A percentile compares a stretch with the other conserved stretches of the same genome.
Conservation (phyloP, 495 filamentous ascomycete species). For the Cercophora scortea region DNA sequence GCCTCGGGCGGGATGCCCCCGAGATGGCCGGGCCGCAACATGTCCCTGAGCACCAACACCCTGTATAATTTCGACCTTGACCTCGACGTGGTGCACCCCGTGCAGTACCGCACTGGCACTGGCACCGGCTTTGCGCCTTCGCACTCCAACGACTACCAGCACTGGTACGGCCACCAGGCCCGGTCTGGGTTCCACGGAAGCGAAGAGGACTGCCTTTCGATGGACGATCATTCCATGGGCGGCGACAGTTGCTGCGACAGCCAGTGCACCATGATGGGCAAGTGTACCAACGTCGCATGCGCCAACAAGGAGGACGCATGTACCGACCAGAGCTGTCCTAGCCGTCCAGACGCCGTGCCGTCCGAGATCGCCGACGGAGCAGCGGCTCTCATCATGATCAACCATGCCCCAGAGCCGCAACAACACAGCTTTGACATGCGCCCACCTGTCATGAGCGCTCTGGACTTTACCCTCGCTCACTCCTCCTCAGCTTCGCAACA, state of each 20-base stretch:
- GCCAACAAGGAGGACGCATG: slow-evolving; percentile 25
- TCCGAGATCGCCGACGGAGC: slow-evolving; percentile 22
- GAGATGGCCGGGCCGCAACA: slow-evolving; percentile 8
- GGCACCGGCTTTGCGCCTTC: neutral
- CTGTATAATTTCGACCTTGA: slow-evolving; percentile 3
- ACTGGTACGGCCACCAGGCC: slow-evolving; percentile 6
- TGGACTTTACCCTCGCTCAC: slow-evolving; percentile 11
- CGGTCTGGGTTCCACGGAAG: slow-evolving; percentile 5
- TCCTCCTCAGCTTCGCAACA: slow-evolving; percentile 1
- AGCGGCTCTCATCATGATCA: slow-evolving; percentile 28
- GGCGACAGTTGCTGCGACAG: slow-evolving; percentile 25
- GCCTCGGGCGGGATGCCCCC: slow-evolving; percentile 4
- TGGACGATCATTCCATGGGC: slow-evolving; percentile 14
- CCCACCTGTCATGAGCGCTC: slow-evolving; percentile 4
- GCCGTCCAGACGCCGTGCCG: slow-evolving; percentile 6
- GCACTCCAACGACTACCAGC: slow-evolving; percentile 4
- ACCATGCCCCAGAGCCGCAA: slow-evolving; percentile 14
- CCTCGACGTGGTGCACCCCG: neutral
- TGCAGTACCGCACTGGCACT: too few relatives aligned
- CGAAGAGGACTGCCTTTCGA: slow-evolving; percentile 25
- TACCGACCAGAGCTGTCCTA: slow-evolving; percentile 26
- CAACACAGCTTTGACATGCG: slow-evolving; percentile 7
- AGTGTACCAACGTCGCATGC: slow-evolving; percentile 23
- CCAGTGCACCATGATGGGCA: slow-evolving; percentile 31
- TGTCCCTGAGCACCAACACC: slow-evolving; percentile 1